A percentile compares a stretch with the other conserved stretches of the same genome.
Conservation (phyloP, 2,329 filamentous ascomycete genomes). For the Calonectria pseudoturangicola region DNA sequence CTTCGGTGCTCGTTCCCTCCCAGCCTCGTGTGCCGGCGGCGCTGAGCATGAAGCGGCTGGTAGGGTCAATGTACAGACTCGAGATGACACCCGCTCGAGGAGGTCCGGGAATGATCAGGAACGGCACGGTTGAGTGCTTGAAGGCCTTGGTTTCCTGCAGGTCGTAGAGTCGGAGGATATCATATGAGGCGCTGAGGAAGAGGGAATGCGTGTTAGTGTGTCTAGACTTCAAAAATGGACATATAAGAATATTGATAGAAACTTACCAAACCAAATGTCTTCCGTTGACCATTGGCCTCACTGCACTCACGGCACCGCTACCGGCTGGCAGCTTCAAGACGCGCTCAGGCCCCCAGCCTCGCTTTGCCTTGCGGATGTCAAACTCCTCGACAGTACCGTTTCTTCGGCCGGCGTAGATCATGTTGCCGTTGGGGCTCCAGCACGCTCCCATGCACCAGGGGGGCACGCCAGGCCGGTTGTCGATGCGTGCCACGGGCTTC, state of each 20-base stretch:
- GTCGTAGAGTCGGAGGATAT: constrained; percentile 95
- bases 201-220: constrained; percentile 3
- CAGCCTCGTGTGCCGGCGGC: constrained; percentile 94
- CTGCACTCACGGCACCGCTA: constrained; percentile 90
- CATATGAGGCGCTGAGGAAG: constrained; percentile 83
- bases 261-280: constrained; percentile 87
- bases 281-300: constrained; percentile 93
- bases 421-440: constrained; percentile 97
- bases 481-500: constrained; percentile 86
- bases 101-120: constrained; percentile 95
- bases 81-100: constrained; percentile 90
- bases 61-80: constrained; percentile 89
- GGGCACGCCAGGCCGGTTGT: constrained; percentile 83
- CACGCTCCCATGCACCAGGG: constrained; percentile 99
- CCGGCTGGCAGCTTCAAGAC: constrained; percentile 92
- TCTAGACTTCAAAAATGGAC: not conserved
- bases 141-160: constrained; percentile 78
- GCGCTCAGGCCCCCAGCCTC: constrained; percentile 83
- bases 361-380: constrained; percentile 83
- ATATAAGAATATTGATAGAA: not conserved
- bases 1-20: constrained; percentile 94
- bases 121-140: constrained; percentile 89
- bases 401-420: constrained; percentile 91
- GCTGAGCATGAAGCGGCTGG: constrained; percentile 92
- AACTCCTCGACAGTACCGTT: constrained; percentile 98